Base-by-base conservation (phyloP, 345 rosid species). In the Aquilaria malaccensis region DNA sequence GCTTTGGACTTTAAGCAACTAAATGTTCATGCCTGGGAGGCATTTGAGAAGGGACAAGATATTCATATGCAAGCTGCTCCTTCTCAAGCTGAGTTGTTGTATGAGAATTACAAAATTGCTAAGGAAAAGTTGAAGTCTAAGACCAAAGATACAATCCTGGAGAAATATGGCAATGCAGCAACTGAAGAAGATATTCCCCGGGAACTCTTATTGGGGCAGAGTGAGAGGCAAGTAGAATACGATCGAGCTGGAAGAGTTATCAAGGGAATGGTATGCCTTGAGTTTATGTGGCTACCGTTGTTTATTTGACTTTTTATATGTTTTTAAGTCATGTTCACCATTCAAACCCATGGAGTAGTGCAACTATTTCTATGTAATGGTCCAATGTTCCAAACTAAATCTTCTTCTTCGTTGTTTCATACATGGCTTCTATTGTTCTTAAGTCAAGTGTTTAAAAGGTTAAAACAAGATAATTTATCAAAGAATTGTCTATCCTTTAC, bases 11-110 rank as follows among this genome's bases (percentile, higher is more conserved):
- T 88, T 66, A 83, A 85, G 72, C 80, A 88, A 54, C 76, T 79
- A 12, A 74, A 72, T 59, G 29, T 75, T 55, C 85, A 75, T 71
- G 70, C 83, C 2, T 77, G 77, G 83, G 81, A 78, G 65, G 83
- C 80, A 47, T 80, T 77, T 72, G 82, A 67, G 10, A 81, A 77
- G 71, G 96, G 88, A 52, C 89, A 85, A 71, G 95, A 81, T 69
- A 73, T 83, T 62, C 91, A 87, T 70, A 75, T 81, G 83, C 88
- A 81, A 71, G 86, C 83, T 2, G 96, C 87, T 66, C 92, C 88
- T 29, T 83, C 89, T 4, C 89, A 85, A 63, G 96, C 96, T 65
- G 96, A 85, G 55, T 62, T 83, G 56, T 74, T 80, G 1, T 83
- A 69, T 37, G 74, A 70, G 75, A 81, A 74, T 54, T 76, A 59